Evolutionary conservation across 352 stramenopile genomes (phyloP).

Genomic region (Aphanomyces astaci): DNA sequence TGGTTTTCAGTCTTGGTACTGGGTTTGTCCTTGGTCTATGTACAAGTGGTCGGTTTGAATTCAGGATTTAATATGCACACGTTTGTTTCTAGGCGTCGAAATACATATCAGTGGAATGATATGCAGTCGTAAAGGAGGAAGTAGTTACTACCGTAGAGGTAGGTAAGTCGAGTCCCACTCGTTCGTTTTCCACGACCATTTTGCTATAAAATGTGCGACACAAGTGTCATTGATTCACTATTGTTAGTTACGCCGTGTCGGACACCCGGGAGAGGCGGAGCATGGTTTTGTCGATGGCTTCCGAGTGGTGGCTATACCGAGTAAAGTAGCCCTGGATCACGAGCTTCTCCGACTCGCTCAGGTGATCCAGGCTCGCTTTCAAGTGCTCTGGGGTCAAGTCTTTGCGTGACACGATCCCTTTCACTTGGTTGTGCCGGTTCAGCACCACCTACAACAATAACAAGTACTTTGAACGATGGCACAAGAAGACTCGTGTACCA

Average conservation of each 20-base stretch:
- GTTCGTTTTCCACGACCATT: no score
- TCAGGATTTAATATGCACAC: no score
- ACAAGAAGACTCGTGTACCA: conserved; percentile 38
- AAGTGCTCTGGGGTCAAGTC: conserved; percentile 78
- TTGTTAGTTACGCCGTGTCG: conserved; percentile 78
- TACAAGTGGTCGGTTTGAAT: no score
- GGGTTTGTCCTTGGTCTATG: no score
- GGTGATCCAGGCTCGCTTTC: conserved; percentile 63
- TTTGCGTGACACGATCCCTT: conserved; percentile 80
- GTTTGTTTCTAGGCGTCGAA: no score
- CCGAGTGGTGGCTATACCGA: conserved; percentile 57
- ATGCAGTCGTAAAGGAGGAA: no score
- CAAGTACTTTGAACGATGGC: background rate
- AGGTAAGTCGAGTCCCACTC: no score
- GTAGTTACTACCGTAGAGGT: no score
- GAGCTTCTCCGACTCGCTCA: conserved; percentile 75
- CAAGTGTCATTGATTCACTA: no score
- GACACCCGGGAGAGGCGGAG: conserved; percentile 45
- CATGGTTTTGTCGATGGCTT: conserved; percentile 76
- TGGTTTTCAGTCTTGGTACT: no score
- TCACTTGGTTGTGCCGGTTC: conserved; percentile 85
- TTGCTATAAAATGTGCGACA: no score
- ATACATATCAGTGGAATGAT: no score
- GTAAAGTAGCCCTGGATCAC: conserved; percentile 81
- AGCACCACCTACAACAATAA: conserved; percentile 52